A percentile compares a stretch with the other conserved stretches of the same genome.
phyloP scores from a whole-genome alignment of 164 flowering plant species.

The Vitis rupestris region DNA sequence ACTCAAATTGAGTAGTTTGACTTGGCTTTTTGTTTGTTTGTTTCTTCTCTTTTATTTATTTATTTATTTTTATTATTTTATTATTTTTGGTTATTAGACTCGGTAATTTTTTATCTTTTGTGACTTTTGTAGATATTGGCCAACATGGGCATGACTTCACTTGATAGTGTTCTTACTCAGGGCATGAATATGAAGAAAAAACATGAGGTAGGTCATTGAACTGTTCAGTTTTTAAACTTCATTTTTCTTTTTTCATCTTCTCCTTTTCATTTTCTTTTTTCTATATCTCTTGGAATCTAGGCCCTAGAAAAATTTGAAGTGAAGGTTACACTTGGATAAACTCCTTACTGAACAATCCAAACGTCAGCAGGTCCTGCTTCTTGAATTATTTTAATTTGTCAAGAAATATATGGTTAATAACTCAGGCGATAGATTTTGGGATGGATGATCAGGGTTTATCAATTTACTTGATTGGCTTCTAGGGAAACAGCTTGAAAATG shows the following conservation, averaged over 20 bases:
- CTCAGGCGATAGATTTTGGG: no score
- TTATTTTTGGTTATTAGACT: neutral
- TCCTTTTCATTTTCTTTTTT: neutral
- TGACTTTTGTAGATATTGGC: conserved; percentile 50
- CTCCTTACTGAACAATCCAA: no score
- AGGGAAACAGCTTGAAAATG: neutral
- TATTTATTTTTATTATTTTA: neutral
- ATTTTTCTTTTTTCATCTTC: neutral
- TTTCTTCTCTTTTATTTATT: neutral
- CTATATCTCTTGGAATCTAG: neutral
- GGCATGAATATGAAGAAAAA: conserved; percentile 91
- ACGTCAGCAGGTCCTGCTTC: no score
- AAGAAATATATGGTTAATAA: no score
- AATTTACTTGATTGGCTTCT: no score
- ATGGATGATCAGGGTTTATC: no score
- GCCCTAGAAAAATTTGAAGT: neutral
- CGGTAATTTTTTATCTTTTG: neutral
- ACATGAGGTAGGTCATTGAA: conserved; percentile 63
- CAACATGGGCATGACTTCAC: conserved; percentile 35
- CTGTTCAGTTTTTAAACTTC: neutral
- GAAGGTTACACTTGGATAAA: no score
- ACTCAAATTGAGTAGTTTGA: no score
- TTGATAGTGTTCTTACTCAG: conserved; percentile 64
- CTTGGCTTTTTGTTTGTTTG: no score
- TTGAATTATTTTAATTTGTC: no score